Base-by-base conservation (phyloP, 331 rosid genomes). In the Quercus tomentella region DNA sequence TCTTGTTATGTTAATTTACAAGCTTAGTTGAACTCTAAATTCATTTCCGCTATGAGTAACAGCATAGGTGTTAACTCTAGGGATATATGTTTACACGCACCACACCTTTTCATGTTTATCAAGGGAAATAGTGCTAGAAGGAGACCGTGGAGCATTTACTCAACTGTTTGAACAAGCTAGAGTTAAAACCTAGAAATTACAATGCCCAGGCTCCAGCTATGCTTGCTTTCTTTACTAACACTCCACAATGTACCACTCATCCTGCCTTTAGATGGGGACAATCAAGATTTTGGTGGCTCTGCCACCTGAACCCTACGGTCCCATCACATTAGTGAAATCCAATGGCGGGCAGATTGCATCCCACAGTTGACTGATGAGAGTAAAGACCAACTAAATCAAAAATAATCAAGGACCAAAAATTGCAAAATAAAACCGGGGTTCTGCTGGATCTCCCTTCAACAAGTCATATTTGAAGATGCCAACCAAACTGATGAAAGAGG, bases 251-350 rank as follows among this genome's bases (percentile, higher is more conserved):
- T 52, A 56, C 8, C 20, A 66, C 15, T 23, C 25, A 52, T 31
- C 68, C 51, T 72, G 58, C 73, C 51, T 4, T n/a, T 11, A 67
- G 80, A 78, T 7, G 62, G 57, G 62, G 65, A 60, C 41, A 70
- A 14, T 31, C 56, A 75, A 83, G 70, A 63, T 63, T 28, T 10
- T 20, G 3, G 37, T 28, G 70, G 21, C 21, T 16, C 4, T 63
- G 17, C 15, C 31, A 28, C 1, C 43, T 63, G 43, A 63, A 28
- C 70, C n/a, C 41, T 15, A 28, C 1, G 17, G 22, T n/a, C 41
- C 18, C 41, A 63, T 18, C 70, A 26, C 12, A 26, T 28, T 26
- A 28, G 37, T 16, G 30, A 60, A 10, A 49, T 60, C 4, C n/a
- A 15, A 26, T 23, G 41, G 31, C 2, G 3, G 43, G 45, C 22